Percentiles rank a stretch among this genome's conserved stretches.
These are phyloP conservation scores for Hanseniaspora mollemarum DNA, from an alignment of 805 yeast genomes.

Conservation along the genomic window DNA sequence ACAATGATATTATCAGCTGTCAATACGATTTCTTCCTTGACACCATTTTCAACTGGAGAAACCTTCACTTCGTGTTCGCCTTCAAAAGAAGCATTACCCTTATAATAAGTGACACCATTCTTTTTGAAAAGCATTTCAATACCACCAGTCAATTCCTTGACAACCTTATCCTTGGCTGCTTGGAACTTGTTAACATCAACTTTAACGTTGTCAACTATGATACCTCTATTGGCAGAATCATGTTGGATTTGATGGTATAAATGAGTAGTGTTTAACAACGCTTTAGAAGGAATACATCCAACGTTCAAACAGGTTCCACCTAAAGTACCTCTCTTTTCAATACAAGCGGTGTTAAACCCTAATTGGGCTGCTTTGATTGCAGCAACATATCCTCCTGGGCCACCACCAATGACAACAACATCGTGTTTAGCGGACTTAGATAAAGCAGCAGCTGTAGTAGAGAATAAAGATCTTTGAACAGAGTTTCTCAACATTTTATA, in stretches of 20 bases:
- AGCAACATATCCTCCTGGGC: slow-evolving; percentile 99
- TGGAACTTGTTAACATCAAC: slow-evolving; percentile 71
- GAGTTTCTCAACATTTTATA: slow-evolving; percentile 16
- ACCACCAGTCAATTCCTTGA: slow-evolving; percentile 82
- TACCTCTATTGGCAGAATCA: slow-evolving; percentile 82
- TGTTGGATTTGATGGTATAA: slow-evolving; percentile 77
- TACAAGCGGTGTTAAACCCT: slow-evolving; percentile 87
- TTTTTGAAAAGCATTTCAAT: slow-evolving; percentile 90
- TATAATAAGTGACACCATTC: slow-evolving; percentile 85
- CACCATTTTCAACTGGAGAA: slow-evolving; percentile 74
- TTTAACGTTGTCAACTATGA: slow-evolving; percentile 61
- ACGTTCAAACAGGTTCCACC: slow-evolving; percentile 99
- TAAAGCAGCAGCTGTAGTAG: slow-evolving; percentile 17
- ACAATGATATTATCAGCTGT: slow-evolving; percentile 80
- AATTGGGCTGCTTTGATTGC: slow-evolving; percentile 98
- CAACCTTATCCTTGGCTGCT: slow-evolving; percentile 86
- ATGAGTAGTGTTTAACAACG: slow-evolving; percentile 88
- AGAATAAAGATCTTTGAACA: slow-evolving; percentile 15
- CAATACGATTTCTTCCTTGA: slow-evolving; percentile 48
- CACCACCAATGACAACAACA: slow-evolving; percentile 93
- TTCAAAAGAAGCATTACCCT: slow-evolving; percentile 82
- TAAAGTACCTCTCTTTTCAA: slow-evolving; percentile 88
- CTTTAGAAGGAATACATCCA: slow-evolving; percentile 98
- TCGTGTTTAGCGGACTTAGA: slow-evolving; percentile 51
- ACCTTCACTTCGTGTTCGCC: slow-evolving; percentile 70